A percentile compares a stretch with the other conserved stretches of the same genome.
phyloP scores from a whole-genome alignment of 495 filamentous ascomycete species.

The Glonium stellatum region DNA sequence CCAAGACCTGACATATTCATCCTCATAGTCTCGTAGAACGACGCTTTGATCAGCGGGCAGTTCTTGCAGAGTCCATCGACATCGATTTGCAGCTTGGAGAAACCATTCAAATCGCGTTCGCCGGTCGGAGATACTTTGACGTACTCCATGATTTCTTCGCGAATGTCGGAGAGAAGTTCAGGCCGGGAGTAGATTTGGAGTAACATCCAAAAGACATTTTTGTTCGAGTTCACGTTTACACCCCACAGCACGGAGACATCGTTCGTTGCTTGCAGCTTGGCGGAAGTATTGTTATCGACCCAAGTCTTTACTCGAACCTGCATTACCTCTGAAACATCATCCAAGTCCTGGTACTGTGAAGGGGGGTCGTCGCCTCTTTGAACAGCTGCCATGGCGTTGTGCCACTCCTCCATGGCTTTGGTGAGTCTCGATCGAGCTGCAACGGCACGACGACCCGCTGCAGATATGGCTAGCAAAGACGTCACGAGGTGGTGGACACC shows the following conservation, averaged over 20 bases:
- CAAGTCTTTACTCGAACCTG: constrained; percentile 10
- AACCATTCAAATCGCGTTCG: constrained; percentile 3
- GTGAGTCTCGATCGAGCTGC: constrained; percentile 1
- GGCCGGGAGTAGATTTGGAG: constrained; percentile 22
- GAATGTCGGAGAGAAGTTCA: constrained; percentile 18
- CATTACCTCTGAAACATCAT: constrained; percentile 10
- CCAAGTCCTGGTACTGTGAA: constrained; percentile 1
- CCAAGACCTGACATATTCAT: constrained; percentile 18
- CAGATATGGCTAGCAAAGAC: constrained; percentile 2
- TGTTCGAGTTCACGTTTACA: constrained; percentile 16
- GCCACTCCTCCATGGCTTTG: constrained; percentile 12
- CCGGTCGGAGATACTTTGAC: constrained; percentile 5
- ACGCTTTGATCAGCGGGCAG: constrained; percentile 13
- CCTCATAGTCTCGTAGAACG: constrained; percentile 16
- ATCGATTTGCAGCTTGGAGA: constrained; percentile 11
- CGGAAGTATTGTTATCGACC: constrained; percentile 3
- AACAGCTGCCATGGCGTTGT: constrained; percentile 6
- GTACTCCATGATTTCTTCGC: constrained; percentile 18
- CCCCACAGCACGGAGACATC: constrained; percentile 15
- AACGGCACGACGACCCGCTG: constrained; percentile 2
- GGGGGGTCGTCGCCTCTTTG: constrained; percentile 2
- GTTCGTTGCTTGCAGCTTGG: constrained; percentile 6
- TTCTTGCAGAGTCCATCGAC: constrained; percentile 13
- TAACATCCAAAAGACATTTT: constrained; percentile 29
- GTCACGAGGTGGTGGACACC: constrained; percentile 11